Evolutionary conservation across 768 basidiomycete species (phyloP).

Genomic region (Lenzites betulinus): DNA sequence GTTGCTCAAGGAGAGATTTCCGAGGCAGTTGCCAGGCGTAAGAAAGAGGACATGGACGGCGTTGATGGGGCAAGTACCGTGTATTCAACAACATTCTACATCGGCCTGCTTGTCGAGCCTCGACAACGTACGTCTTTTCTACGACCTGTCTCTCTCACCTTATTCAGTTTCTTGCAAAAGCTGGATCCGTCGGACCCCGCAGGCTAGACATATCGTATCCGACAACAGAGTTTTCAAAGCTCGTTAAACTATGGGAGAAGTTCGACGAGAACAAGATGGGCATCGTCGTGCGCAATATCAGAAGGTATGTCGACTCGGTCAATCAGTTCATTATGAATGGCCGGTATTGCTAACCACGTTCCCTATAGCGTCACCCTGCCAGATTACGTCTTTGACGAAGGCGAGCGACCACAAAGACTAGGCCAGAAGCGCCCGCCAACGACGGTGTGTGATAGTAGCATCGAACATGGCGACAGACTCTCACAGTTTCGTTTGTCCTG

Average conservation of each 20-base stretch:
- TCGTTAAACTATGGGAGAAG: slow-evolving; percentile 94
- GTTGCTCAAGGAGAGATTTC: slow-evolving; percentile 89
- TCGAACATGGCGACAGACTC: not conserved
- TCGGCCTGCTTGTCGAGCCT: slow-evolving; percentile 90
- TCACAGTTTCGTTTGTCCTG: slow-evolving; percentile 10
- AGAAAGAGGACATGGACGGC: slow-evolving; percentile 75
- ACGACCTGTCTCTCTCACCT: not conserved
- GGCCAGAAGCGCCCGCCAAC: slow-evolving; percentile 75
- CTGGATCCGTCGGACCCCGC: slow-evolving; percentile 74
- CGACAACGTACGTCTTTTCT: slow-evolving; percentile 71
- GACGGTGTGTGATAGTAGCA: slow-evolving; percentile 46
- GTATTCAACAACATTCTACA: slow-evolving; percentile 96
- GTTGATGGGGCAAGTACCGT: slow-evolving; percentile 79
- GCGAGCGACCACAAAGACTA: slow-evolving; percentile 73
- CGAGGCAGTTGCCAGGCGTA: slow-evolving; percentile 68
- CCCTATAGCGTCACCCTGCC: slow-evolving; percentile 66
- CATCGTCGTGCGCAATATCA: slow-evolving; percentile 91
- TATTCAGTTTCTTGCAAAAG: slow-evolving; percentile 42
- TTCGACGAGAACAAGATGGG: slow-evolving; percentile 93
- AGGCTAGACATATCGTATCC: slow-evolving; percentile 96
- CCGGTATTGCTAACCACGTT: slow-evolving; percentile 7
- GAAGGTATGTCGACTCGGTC: slow-evolving; percentile 52
- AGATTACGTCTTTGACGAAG: slow-evolving; percentile 79
- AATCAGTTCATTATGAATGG: not conserved
- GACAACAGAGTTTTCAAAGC: slow-evolving; percentile 90